phyloP scores from a whole-genome alignment of 2,329 filamentous ascomycete genomes.

The Colletotrichum viniferum region DNA sequence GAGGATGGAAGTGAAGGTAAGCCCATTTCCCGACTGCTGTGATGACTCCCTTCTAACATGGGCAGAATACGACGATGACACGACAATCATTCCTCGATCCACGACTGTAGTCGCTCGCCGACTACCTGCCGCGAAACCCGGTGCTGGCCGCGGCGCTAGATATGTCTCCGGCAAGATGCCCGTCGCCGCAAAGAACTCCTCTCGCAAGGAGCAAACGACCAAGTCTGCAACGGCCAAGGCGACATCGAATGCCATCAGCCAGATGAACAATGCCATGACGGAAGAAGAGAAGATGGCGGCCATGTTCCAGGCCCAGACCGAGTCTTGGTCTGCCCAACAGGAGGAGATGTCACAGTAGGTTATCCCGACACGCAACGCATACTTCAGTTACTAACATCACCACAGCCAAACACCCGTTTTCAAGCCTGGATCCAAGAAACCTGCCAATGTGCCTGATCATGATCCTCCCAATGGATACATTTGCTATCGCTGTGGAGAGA shows the following conservation, averaged over 20 bases:
- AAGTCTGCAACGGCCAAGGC: slow-evolving; percentile 63
- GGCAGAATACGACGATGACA: slow-evolving; percentile 96
- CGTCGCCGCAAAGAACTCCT: slow-evolving; percentile 80
- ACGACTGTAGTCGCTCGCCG: slow-evolving; percentile 91
- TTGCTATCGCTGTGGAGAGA: slow-evolving; percentile 94
- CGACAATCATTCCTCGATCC: slow-evolving; percentile 93
- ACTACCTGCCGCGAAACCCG: slow-evolving; percentile 81
- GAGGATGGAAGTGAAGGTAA: slow-evolving; percentile 91
- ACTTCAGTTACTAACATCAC: slow-evolving; percentile 32
- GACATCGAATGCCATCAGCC: slow-evolving; percentile 60
- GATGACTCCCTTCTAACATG: slow-evolving; percentile 23
- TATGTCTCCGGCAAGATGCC: slow-evolving; percentile 98
- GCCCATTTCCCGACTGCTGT: slow-evolving; percentile 29
- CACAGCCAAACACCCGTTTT: slow-evolving; percentile 64
- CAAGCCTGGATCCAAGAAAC: slow-evolving; percentile 67
- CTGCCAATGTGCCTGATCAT: slow-evolving; percentile 83
- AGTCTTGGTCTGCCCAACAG: slow-evolving; percentile 92
- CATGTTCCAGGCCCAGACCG: slow-evolving; percentile 87
- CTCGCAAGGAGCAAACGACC: slow-evolving; percentile 66
- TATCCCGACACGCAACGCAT: not conserved
- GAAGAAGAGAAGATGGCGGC: slow-evolving; percentile 94
- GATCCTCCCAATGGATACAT: slow-evolving; percentile 93
- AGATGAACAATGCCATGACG: slow-evolving; percentile 80
- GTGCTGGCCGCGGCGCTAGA: slow-evolving; percentile 87
- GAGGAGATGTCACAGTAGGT: slow-evolving; percentile 86